phyloP scores from a whole-genome alignment of 352 stramenopile genomes.

The Phytophthora cryptogea region DNA sequence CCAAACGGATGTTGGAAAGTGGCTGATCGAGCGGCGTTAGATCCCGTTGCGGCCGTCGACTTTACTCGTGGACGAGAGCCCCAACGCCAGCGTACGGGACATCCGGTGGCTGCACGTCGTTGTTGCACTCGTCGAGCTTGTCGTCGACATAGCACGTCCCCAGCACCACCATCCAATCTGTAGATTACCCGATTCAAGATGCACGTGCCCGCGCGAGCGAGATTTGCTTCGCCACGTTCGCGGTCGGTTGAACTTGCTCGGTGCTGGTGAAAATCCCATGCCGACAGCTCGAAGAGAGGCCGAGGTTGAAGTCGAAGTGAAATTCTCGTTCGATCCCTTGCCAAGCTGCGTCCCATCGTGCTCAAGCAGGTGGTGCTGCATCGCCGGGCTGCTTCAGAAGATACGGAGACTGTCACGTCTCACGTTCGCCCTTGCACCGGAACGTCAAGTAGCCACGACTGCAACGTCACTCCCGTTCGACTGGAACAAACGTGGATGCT shows the following conservation, averaged over 20 bases:
- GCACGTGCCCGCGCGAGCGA: not conserved
- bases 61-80: slow-evolving; percentile 33
- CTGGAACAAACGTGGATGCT: slow-evolving; percentile 21
- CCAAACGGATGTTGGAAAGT: slow-evolving; percentile 27
- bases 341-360: slow-evolving; percentile 5
- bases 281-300: slow-evolving; percentile 1
- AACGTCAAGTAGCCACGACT: slow-evolving; percentile 13
- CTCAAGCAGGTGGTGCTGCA: slow-evolving; percentile 10
- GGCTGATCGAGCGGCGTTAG: slow-evolving; percentile 19
- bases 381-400: slow-evolving; percentile 22
- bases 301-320: not conserved
- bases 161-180: slow-evolving; percentile 20
- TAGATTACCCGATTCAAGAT: slow-evolving; percentile 8
- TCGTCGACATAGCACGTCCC: slow-evolving; percentile 28
- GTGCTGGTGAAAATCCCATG: slow-evolving; percentile 3
- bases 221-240: slow-evolving; percentile 11
- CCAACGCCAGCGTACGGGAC: slow-evolving; percentile 16
- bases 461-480: slow-evolving; percentile 19
- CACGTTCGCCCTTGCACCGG: slow-evolving; percentile 20
- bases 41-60: slow-evolving; percentile 25
- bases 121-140: slow-evolving; percentile 28
- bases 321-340: slow-evolving; percentile 5
- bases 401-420: slow-evolving; percentile 26
- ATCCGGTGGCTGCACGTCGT: slow-evolving; percentile 36
- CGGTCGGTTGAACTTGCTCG: slow-evolving; percentile 12